phyloP scores from a whole-genome alignment of 352 stramenopile species.

The Globisporangium spiculum region DNA sequence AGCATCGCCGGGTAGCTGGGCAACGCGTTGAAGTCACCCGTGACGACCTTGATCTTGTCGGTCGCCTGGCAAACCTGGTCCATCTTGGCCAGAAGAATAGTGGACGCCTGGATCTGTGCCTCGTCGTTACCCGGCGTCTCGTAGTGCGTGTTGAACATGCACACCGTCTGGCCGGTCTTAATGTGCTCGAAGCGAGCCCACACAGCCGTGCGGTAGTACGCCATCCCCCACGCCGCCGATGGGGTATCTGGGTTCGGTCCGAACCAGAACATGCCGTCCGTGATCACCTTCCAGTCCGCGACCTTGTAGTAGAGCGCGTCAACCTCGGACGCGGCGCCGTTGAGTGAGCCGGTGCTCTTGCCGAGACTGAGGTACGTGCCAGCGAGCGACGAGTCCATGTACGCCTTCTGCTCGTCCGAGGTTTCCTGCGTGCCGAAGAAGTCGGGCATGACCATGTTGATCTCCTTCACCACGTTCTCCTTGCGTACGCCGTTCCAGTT shows the following conservation, averaged over 20 bases:
- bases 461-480: conserved; percentile 54
- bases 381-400: conserved; percentile 50
- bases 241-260: conserved; percentile 48
- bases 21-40: conserved; percentile 72
- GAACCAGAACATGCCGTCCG: conserved; percentile 62
- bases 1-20: conserved; percentile 64
- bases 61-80: conserved; percentile 42
- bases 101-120: conserved; percentile 60
- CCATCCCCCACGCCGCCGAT: conserved; percentile 59
- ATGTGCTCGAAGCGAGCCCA: conserved; percentile 76
- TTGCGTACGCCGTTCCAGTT: conserved; percentile 70
- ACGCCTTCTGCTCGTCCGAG: conserved; percentile 61
- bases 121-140: conserved; percentile 76
- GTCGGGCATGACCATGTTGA: conserved; percentile 50
- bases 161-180: conserved; percentile 55
- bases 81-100: conserved; percentile 60
- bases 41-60: conserved; percentile 65
- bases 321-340: conserved; percentile 50
- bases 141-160: conserved; percentile 81
- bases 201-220: conserved; percentile 68
- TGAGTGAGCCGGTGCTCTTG: conserved; percentile 55
- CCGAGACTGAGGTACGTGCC: conserved; percentile 66
- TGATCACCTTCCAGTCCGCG: conserved; percentile 54
- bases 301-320: conserved; percentile 66
- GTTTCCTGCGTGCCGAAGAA: conserved; percentile 84